Evolutionary conservation across 805 yeast genomes (phyloP), one percentile per base, ranked within the genome.

Genomic region (Ogataea henricii): DNA sequence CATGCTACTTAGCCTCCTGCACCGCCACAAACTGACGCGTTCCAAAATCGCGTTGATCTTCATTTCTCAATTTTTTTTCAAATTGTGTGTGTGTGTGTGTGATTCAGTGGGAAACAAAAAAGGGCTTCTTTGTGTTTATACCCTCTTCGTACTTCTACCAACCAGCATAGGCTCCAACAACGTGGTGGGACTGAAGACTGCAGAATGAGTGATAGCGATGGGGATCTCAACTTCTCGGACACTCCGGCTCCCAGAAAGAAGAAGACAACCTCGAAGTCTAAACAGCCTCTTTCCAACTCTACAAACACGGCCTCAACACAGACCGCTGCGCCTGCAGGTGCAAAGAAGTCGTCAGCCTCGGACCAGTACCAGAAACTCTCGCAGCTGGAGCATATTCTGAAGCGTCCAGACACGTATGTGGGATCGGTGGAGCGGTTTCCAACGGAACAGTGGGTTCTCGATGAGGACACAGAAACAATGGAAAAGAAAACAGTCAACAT

Each of bases 321-420:
- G 16, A 43, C 42, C 16, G 40, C 45, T 6, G 44, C 9, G 20
- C 7, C 33, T 25, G 33, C 49, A 6, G 47, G 45, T 29, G 47
- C 46, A 2, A 55, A 52, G 32, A 60, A 57, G 36, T 17, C 47
- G 2, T 54, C 62, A 8, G 83, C 82, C 6, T 78, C 83, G 4
- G 87, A 86, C 45, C 90, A 88, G 59, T 94, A 94, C 70, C 98
- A 92, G 69, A 89, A 88, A 72, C 82, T 94, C 40, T 85, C 97
- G 3, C 99, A 92, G 69, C 76, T 94, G 60, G 98, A 94, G 64
- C 99, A 94, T 75, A 92, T 94, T 48, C 75, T 94, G 62, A 90
- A 90, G 67, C 85, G 99, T 68, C 99, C 99, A 1, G 99, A 94
- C 67, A 92, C 99, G 9, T 94, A 94, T 69, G 85, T 94, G 58